Evolutionary conservation across 345 rosid species (phyloP), one percentile per base, ranked within the genome.

Genomic region (Xanthoceras sorbifolium): DNA sequence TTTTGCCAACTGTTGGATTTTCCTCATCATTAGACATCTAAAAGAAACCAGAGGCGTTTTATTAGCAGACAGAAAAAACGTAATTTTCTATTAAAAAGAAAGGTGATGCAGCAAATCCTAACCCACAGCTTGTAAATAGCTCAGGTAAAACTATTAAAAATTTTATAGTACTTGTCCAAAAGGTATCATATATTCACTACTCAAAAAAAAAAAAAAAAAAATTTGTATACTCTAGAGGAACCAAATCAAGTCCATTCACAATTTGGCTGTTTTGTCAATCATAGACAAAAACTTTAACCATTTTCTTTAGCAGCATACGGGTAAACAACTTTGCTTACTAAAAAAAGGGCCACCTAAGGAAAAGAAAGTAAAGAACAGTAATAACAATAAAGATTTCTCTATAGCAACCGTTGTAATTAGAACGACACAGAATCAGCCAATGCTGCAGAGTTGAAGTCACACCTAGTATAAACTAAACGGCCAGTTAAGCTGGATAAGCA

Each of bases 11-110:
- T 63, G 78, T 67, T 62, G 83, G 85, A 62, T 67, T 83, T 75
- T 90, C 96, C 79, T 75, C 86, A 72, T 88, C 91, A 61, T 74
- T 80, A 36, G 89, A 69, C 89, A 87, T 87, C 75, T 88, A 69
- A 40, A 73, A 6, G 18, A 46, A 73, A 73, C n/a, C 50, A 36
- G 6, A 46, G 36, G 9, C 22, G 6, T 25, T 40, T 72, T 15
- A 23, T 48, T 36, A 17, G 26, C 20, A 46, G 42, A 25, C 69
- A 42, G 52, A 72, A 32, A 32, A 23, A 2, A 20, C 4, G 14
- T 10, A 20, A n/a, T n/a, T n/a, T 6, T 26, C 5, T 2, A 57
- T 14, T 22, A n/a, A 0, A 20, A 25, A 64, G 17, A 32, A 17
- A 32, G 34, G 20, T n/a, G 1, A 18, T 15, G 18, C 10, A 0